Evolutionary conservation across 257 asterid genomes (phyloP).

Genomic region (Parsonsia alboflavescens): DNA sequence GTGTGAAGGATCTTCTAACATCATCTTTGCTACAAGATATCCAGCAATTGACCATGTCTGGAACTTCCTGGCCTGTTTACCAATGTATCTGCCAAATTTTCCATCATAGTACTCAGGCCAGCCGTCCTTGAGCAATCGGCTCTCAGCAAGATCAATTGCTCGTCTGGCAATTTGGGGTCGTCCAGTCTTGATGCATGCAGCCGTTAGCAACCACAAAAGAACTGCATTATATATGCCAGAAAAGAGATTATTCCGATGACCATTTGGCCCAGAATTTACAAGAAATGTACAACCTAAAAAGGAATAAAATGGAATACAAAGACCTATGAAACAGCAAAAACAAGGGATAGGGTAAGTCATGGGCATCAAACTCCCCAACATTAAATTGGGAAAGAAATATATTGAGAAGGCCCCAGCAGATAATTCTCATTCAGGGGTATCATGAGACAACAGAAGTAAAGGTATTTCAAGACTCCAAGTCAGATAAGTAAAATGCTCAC

Average conservation of each 20-base stretch:
- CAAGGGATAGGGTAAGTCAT: background rate
- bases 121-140: slow-evolving; percentile 61
- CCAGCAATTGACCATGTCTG: slow-evolving; percentile 85
- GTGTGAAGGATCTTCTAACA: slow-evolving; percentile 79
- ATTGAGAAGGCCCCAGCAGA: background rate
- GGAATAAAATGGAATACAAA: too few species aligned
- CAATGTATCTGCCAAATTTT: slow-evolving; percentile 55
- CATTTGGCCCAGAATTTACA: background rate
- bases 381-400: background rate
- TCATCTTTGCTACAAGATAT: slow-evolving; percentile 70
- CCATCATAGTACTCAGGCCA: slow-evolving; percentile 83
- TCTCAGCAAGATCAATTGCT: slow-evolving; percentile 70
- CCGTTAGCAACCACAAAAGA: slow-evolving; percentile 69
- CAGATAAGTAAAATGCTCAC: background rate
- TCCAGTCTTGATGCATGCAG: slow-evolving; percentile 71
- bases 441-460: background rate
- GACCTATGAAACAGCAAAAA: too few species aligned
- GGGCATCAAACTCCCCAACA: background rate
- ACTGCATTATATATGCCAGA: slow-evolving; percentile 34
- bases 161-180: slow-evolving; percentile 69
- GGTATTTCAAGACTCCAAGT: background rate
- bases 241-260: background rate
- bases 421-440: background rate
- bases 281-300: too few species aligned
- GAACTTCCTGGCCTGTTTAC: slow-evolving; percentile 68